These are phyloP conservation scores for Bipolaris gigantea DNA, from an alignment of 2,329 filamentous ascomycete species.

Conservation along the genomic window DNA sequence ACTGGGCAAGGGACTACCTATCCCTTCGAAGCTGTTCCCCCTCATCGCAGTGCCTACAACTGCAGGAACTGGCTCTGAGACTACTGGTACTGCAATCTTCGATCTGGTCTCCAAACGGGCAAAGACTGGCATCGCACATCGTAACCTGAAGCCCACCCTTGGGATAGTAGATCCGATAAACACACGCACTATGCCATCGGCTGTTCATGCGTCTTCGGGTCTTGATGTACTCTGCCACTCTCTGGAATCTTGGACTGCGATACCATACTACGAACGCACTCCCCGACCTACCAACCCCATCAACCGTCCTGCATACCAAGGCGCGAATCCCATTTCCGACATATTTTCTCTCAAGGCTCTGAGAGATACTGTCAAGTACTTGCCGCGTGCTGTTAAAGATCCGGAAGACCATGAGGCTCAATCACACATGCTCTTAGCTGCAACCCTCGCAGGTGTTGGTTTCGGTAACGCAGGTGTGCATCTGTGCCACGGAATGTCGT, in stretches of 20 bases:
- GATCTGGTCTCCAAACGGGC: slow-evolving; percentile 86
- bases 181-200: slow-evolving; percentile 92
- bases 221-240: slow-evolving; percentile 95
- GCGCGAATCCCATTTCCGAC: slow-evolving; percentile 95
- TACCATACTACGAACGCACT: slow-evolving; percentile 84
- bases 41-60: slow-evolving; percentile 84
- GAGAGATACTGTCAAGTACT: slow-evolving; percentile 82
- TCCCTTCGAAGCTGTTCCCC: slow-evolving; percentile 70
- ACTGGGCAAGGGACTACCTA: slow-evolving; percentile 78
- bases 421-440: slow-evolving; percentile 90
- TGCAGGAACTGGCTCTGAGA: slow-evolving; percentile 87
- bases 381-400: slow-evolving; percentile 82
- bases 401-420: slow-evolving; percentile 93
- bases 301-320: slow-evolving; percentile 89
- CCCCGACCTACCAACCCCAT: slow-evolving; percentile 89
- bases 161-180: slow-evolving; percentile 87
- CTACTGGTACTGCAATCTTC: slow-evolving; percentile 97
- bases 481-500: slow-evolving; percentile 89
- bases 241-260: slow-evolving; percentile 96
- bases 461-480: slow-evolving; percentile 98
- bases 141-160: slow-evolving; percentile 91
- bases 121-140: slow-evolving; percentile 94
- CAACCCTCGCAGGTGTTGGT: slow-evolving; percentile 90
- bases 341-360: slow-evolving; percentile 92
- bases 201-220: slow-evolving; percentile 88